Base-by-base conservation (phyloP, 192 early-diverging fungal genomes). In the Rhizophlyctis rosea region DNA sequence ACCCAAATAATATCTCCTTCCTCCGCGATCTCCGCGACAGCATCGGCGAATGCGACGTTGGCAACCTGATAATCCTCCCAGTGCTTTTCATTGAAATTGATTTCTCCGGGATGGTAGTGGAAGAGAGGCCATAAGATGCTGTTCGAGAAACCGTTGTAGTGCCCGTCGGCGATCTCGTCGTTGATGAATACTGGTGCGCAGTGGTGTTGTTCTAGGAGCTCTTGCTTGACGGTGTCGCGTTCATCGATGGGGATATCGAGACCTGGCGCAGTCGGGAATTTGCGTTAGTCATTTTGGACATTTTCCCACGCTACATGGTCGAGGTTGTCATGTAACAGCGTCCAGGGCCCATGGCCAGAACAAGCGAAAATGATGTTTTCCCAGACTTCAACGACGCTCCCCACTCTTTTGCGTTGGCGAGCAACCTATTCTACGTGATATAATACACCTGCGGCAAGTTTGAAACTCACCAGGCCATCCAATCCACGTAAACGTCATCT, bases 121-220 rank as follows among this genome's bases (percentile, higher is more conserved):
- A 99, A 99, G 52, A 99, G 77, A 3, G 98, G 98, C 97, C 95
- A 98, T 36, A 99, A 86, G 57, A 99, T 96, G 67, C 91, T 71
- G 80, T 99, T 99, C 28, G 93, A 95, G 80, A 99, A 98, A 3
- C 98, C 98, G 57, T 96, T 95, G 80, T 99, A 99, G 76, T 98
- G 94, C 68, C 82, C 82, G 72, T 96, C 92, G 13, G 96, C 98
- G 7, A 95, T 72, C 28, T 94, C 88, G 65, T 98, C 90, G 56
- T 88, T 83, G 55, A 99, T 78, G 76, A 97, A 98, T 30, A 99
- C 93, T 1, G 98, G 96, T 35, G 93, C 76, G 58, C 92, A 92
- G 0, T 89, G 89, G 71, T 95, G 86, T 52, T 91, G 82, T 23
- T 86, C 73, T 9, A 90, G 67, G n/a, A 97, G 78, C 34, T 84